phyloP scores from a whole-genome alignment of 2,329 filamentous ascomycete species.

The Colletotrichum tofieldiae region DNA sequence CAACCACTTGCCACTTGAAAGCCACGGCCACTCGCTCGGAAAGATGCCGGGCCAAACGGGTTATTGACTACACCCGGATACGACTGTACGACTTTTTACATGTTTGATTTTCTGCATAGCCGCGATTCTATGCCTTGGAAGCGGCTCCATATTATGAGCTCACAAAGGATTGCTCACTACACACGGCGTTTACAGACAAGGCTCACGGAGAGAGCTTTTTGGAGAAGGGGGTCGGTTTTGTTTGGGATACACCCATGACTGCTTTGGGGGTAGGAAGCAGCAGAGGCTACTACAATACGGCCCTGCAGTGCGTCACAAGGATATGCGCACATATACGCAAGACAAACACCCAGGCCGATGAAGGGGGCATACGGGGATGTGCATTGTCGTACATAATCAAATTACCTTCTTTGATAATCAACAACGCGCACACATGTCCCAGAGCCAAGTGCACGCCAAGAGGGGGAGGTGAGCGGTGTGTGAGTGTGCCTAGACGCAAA shows the following conservation, averaged over 20 bases:
- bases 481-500: neutral
- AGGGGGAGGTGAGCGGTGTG: neutral
- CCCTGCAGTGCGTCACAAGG: conserved; percentile 1
- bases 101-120: conserved; percentile 39
- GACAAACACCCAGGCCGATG: neutral
- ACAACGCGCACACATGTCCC: neutral
- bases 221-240: neutral
- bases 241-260: conserved; percentile 19
- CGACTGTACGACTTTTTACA: conserved; percentile 37
- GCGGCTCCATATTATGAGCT: conserved; percentile 23
- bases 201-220: conserved; percentile 6
- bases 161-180: conserved; percentile 4
- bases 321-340: conserved; percentile 2
- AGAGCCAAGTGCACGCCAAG: conserved; percentile 1
- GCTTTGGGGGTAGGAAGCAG: neutral
- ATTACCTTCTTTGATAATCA: conserved; percentile 13
- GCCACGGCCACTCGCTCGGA: conserved; percentile 64
- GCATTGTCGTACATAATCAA: conserved; percentile 35
- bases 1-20: conserved; percentile 69
- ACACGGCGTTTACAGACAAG: conserved; percentile 33
- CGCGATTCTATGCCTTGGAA: conserved; percentile 26
- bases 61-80: conserved; percentile 56
- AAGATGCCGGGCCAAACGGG: conserved; percentile 72
- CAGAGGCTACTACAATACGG: neutral
- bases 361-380: conserved; percentile 7